These are phyloP conservation scores for Daucus carota DNA, from an alignment of 129 eudicot genomes.

Conservation along the genomic window DNA sequence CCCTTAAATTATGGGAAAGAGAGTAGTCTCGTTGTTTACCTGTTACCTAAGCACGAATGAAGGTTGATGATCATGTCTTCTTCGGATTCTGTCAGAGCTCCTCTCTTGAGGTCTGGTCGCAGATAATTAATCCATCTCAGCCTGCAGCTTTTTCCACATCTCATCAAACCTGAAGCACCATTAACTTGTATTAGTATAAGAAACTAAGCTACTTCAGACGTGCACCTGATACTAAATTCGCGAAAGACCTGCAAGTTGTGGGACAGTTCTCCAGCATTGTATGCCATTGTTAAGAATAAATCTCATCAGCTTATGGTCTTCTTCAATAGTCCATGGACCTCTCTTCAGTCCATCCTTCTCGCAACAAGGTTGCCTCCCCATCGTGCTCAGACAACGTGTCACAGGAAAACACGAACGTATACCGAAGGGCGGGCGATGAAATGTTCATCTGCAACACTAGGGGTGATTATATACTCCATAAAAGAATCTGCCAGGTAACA, in stretches of 20 bases:
- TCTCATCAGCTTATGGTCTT: slow-evolving; percentile 69
- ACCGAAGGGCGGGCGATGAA: background rate
- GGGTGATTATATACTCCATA: slow-evolving; percentile 24
- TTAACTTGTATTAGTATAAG: background rate
- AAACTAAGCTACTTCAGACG: background rate
- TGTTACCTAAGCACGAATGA: slow-evolving; percentile 74
- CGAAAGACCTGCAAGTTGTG: slow-evolving; percentile 68
- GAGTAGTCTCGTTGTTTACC: slow-evolving; percentile 26
- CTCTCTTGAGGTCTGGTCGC: slow-evolving; percentile 81
- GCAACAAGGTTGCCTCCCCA: slow-evolving; percentile 89
- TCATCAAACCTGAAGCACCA: slow-evolving; percentile 47
- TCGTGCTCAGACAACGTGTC: slow-evolving; percentile 10
- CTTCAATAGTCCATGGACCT: slow-evolving; percentile 91
- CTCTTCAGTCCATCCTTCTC: slow-evolving; percentile 71
- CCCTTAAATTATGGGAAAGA: background rate
- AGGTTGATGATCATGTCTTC: slow-evolving; percentile 81
- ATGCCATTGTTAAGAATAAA: slow-evolving; percentile 78
- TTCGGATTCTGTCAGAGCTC: slow-evolving; percentile 60
- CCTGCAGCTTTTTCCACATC: slow-evolving; percentile 92
- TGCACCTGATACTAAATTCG: background rate
- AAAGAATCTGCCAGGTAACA: slow-evolving; percentile 71
- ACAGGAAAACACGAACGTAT: slow-evolving; percentile 6
- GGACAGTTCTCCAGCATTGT: slow-evolving; percentile 75
- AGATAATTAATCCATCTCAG: slow-evolving; percentile 76
- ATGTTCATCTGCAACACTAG: slow-evolving; percentile 11